These are phyloP conservation scores for Porphyra umbilicalis DNA, from an alignment of 31 red algal genomes.

Conservation along the genomic window DNA sequence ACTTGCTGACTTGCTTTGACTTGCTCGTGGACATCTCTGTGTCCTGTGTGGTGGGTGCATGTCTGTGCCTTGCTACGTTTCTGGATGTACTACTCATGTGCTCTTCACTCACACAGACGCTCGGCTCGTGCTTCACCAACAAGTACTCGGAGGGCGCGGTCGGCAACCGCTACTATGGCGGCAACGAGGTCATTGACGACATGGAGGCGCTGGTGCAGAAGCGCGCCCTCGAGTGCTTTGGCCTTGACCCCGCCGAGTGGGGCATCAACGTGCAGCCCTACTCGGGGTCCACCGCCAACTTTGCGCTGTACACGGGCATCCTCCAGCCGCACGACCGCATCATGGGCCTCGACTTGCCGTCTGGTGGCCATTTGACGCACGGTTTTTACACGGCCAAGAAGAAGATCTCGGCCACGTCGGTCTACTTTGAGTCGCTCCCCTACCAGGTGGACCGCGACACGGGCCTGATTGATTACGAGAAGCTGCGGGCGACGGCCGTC, in stretches of 20 bases:
- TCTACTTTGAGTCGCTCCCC: conserved; percentile 96
- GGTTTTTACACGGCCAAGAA: conserved; percentile 98
- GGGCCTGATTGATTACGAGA: conserved; percentile 91
- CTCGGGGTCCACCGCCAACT: conserved; percentile 95
- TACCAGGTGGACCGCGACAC: conserved; percentile 76
- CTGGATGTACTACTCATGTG: no score
- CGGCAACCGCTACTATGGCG: conserved; percentile 95
- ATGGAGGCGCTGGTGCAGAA: conserved; percentile 82
- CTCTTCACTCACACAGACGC: conserved; percentile 36
- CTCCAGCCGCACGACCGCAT: conserved; percentile 96
- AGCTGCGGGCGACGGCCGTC: conserved; percentile 68
- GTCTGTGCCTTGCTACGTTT: no score
- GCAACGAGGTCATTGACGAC: conserved; percentile 94
- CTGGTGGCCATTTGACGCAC: conserved; percentile 96
- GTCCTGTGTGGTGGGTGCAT: no score
- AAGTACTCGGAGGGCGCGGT: conserved; percentile 98
- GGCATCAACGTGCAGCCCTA: conserved; percentile 99
- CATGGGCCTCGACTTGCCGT: conserved; percentile 97
- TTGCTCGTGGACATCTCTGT: no score
- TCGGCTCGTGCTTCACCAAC: conserved; percentile 91
- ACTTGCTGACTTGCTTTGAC: no score
- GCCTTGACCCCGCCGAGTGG: conserved; percentile 52
- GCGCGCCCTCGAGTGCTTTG: conserved; percentile 81
- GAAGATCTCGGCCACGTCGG: conserved; percentile 87
- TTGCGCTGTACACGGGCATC: conserved; percentile 87